phyloP scores from a whole-genome alignment of 2,329 filamentous ascomycete genomes.

The Ophiosphaerella korrae region DNA sequence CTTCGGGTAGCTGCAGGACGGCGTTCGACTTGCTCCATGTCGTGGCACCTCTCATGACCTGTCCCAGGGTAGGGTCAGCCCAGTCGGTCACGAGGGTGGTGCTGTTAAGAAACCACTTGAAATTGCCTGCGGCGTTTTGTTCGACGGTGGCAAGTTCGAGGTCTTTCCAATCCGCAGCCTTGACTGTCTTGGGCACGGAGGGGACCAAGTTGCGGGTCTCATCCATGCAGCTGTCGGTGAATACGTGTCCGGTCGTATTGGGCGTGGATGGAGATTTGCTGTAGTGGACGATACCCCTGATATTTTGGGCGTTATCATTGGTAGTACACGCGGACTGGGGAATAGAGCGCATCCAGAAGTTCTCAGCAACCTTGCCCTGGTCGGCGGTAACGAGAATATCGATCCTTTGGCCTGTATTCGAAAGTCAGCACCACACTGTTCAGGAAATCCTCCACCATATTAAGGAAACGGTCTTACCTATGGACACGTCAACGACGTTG shows the following conservation, averaged over 20 bases:
- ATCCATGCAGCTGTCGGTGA: conserved; percentile 45
- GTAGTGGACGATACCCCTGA: conserved; percentile 48
- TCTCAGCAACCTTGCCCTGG: conserved; percentile 32
- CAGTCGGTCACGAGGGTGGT: conserved; percentile 48
- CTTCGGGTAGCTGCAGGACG: conserved; percentile 27
- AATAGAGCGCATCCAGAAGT: conserved; percentile 46
- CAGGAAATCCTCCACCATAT: no score
- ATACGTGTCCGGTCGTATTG: conserved; percentile 40
- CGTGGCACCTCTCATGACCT: conserved; percentile 41
- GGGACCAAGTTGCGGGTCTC: conserved; percentile 37
- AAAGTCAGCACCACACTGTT: no score
- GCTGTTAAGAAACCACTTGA: conserved; percentile 50
- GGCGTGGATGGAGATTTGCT: conserved; percentile 34
- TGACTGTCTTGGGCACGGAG: conserved; percentile 41
- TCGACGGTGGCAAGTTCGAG: no score
- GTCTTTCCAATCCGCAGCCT: no score
- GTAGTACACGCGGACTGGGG: conserved; percentile 48
- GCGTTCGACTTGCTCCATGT: conserved; percentile 39
- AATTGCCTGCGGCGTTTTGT: conserved; percentile 9
- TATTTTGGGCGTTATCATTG: conserved; percentile 40
- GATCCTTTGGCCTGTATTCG: conserved; percentile 40
- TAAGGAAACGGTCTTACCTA: conserved; percentile 23
- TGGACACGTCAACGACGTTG: conserved; percentile 46
- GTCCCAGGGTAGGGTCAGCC: conserved; percentile 46
- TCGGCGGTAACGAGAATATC: conserved; percentile 46